Conservation (phyloP, 805 yeast species). For the Candida nemodendra region DNA sequence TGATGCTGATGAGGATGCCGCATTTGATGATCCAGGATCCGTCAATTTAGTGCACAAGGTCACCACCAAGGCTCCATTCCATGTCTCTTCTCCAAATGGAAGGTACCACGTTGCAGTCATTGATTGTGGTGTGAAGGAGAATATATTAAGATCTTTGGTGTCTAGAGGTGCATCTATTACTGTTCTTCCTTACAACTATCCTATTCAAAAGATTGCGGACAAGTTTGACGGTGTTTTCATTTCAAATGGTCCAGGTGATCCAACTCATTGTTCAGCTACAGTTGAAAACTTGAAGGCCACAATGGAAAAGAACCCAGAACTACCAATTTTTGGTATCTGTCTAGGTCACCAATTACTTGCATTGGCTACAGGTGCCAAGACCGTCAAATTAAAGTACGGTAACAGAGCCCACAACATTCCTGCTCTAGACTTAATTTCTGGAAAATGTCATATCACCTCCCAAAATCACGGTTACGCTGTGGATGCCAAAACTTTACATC, state of each 20-base stretch:
- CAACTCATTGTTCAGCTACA: slow-evolving; percentile 83
- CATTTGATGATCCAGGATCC: slow-evolving; percentile 85
- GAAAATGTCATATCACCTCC: slow-evolving; percentile 95
- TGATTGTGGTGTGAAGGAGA: slow-evolving; percentile 98
- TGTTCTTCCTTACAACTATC: slow-evolving; percentile 94
- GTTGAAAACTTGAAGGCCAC: slow-evolving; percentile 70
- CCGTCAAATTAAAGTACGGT: slow-evolving; percentile 92
- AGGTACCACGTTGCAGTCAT: slow-evolving; percentile 83
- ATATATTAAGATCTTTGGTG: slow-evolving; percentile 89
- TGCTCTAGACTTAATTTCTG: slow-evolving; percentile 83
- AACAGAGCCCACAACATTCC: slow-evolving; percentile 99
- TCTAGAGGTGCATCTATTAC: slow-evolving; percentile 95
- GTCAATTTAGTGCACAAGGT: slow-evolving; percentile 90
- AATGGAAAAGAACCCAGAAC: slow-evolving; percentile 57
- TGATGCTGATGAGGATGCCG: slow-evolving; percentile 89
- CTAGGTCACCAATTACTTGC: slow-evolving; percentile 97
- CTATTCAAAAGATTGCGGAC: slow-evolving; percentile 84
- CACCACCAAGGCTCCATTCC: slow-evolving; percentile 93
- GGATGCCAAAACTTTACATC: slow-evolving; percentile 70
- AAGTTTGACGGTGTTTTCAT: slow-evolving; percentile 94
- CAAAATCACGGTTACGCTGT: slow-evolving; percentile 99
- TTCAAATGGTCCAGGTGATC: slow-evolving; percentile 98
- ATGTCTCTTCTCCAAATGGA: slow-evolving; percentile 61
- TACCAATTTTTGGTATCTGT: slow-evolving; percentile 97
- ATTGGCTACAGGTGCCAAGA: slow-evolving; percentile 90